phyloP scores from a whole-genome alignment of 768 basidiomycete genomes.

The Rhodosporidiobolus odoratus region DNA sequence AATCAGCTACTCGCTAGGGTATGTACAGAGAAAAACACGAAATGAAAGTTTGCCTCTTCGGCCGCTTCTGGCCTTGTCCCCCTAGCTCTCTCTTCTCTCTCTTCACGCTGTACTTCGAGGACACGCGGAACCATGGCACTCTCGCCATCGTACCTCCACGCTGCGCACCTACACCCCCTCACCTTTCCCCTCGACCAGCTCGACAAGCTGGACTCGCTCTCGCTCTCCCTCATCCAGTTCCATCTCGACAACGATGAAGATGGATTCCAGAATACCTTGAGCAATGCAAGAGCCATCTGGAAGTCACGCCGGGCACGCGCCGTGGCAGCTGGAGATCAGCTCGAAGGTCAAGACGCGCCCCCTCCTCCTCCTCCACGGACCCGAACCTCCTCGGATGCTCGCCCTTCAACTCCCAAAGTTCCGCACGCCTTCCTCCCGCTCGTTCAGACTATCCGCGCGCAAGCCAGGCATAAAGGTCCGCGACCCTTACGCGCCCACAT shows the following conservation, averaged over 20 bases:
- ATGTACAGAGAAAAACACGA: too few species aligned
- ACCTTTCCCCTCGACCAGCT: not conserved
- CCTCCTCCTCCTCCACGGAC: not conserved
- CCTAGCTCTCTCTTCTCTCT: too few species aligned
- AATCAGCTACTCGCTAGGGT: too few species aligned
- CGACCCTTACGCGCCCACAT: not conserved
- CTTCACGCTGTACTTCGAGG: too few species aligned
- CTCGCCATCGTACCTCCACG: not conserved
- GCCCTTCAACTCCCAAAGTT: not conserved
- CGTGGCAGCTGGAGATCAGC: not conserved
- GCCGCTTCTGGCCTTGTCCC: too few species aligned
- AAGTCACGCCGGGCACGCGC: not conserved
- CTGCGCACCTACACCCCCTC: conserved; percentile 7
- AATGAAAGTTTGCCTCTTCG: too few species aligned
- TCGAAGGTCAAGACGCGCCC: not conserved
- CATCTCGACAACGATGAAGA: conserved; percentile 19
- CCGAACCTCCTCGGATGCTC: not conserved
- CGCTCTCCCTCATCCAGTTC: conserved; percentile 1
- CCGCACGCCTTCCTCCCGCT: not conserved
- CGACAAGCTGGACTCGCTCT: not conserved
- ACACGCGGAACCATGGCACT: too few species aligned
- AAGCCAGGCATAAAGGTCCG: too few species aligned
- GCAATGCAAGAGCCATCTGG: not conserved
- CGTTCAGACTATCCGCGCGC: not conserved
- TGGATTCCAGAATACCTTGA: not conserved